phyloP scores from a whole-genome alignment of 2,329 filamentous ascomycete genomes.

The Achaetomium macrosporum region DNA sequence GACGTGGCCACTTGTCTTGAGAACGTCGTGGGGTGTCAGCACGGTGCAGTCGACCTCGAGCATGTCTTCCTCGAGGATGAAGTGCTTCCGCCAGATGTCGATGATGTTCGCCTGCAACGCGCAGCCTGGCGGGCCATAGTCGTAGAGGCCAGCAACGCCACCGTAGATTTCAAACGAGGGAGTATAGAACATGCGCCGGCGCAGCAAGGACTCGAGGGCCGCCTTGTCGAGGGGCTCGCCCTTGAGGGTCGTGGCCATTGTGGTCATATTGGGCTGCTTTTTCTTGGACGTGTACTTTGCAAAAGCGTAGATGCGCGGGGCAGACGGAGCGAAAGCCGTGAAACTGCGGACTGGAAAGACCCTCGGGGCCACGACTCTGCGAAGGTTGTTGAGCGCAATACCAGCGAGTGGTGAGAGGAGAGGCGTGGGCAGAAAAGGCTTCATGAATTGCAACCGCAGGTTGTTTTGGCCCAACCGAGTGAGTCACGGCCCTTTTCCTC shows the following conservation, averaged over 20 bases:
- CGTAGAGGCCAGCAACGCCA: constrained; percentile 81
- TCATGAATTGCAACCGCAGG: constrained; percentile 24
- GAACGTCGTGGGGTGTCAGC: constrained; percentile 84
- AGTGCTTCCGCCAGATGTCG: constrained; percentile 88
- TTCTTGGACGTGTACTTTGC: constrained; percentile 18
- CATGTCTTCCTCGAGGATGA: constrained; percentile 91
- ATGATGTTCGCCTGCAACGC: constrained; percentile 82
- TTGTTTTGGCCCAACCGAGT: constrained; percentile 21
- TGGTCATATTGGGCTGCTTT: constrained; percentile 38
- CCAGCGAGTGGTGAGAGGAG: constrained; percentile 25
- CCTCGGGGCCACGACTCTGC: constrained; percentile 11
- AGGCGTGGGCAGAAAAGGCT: constrained; percentile 19
- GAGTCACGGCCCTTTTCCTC: constrained; percentile 24
- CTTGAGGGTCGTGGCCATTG: constrained; percentile 67
- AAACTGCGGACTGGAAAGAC: constrained; percentile 17
- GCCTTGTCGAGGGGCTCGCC: constrained; percentile 84
- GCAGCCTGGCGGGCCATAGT: constrained; percentile 87
- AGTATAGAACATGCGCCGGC: constrained; percentile 88
- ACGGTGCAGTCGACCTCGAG: constrained; percentile 92
- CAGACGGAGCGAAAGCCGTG: constrained; percentile 16
- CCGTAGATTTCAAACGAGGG: constrained; percentile 95
- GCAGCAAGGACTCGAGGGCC: constrained; percentile 76
- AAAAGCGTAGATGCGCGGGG: constrained; percentile 20
- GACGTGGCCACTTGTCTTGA: constrained; percentile 94
- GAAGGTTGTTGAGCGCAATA: constrained; percentile 18